phyloP scores from a whole-genome alignment of 2,329 filamentous ascomycete species.

The Monilinia fructicola region DNA sequence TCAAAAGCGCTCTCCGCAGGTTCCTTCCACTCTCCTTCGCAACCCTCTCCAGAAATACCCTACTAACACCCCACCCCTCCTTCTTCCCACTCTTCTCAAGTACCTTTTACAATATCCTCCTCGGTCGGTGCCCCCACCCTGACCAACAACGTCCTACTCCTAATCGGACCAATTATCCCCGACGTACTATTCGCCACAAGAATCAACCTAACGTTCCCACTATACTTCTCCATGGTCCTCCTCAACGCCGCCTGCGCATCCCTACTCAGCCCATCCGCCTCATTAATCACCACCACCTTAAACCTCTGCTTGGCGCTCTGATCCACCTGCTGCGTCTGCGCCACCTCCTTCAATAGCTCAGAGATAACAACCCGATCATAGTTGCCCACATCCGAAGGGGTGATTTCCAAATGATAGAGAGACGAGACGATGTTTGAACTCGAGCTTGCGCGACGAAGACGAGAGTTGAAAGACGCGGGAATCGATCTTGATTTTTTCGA shows the following conservation, averaged over 20 bases:
- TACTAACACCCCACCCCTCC: constrained; percentile 78
- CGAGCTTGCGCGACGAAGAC: constrained; percentile 90
- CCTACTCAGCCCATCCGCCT: constrained; percentile 89
- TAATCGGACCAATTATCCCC: constrained; percentile 98
- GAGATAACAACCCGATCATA: constrained; percentile 96
- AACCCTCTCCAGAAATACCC: constrained; percentile 77
- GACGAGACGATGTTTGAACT: constrained; percentile 99
- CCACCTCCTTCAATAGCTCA: constrained; percentile 94
- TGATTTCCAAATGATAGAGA: constrained; percentile 97
- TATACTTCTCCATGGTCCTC: constrained; percentile 99
- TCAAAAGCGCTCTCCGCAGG: constrained; percentile 82
- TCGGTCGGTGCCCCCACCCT: constrained; percentile 87
- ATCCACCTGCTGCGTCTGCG: constrained; percentile 99
- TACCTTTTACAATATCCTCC: constrained; percentile 76
- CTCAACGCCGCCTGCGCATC: constrained; percentile 94
- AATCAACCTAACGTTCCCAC: constrained; percentile 87
- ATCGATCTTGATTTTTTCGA: constrained; percentile 99
- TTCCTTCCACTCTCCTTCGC: constrained; percentile 90
- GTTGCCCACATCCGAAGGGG: constrained; percentile 91
- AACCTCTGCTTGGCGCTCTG: constrained; percentile 85
- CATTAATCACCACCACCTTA: constrained; percentile 99
- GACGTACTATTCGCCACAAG: constrained; percentile 93
- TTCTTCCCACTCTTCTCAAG: constrained; percentile 69
- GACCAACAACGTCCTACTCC: constrained; percentile 86
- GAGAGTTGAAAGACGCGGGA: constrained; percentile 91